Evolutionary conservation across 371 early-diverging fungal species (phyloP).

Genomic region (Mycotypha africana): DNA sequence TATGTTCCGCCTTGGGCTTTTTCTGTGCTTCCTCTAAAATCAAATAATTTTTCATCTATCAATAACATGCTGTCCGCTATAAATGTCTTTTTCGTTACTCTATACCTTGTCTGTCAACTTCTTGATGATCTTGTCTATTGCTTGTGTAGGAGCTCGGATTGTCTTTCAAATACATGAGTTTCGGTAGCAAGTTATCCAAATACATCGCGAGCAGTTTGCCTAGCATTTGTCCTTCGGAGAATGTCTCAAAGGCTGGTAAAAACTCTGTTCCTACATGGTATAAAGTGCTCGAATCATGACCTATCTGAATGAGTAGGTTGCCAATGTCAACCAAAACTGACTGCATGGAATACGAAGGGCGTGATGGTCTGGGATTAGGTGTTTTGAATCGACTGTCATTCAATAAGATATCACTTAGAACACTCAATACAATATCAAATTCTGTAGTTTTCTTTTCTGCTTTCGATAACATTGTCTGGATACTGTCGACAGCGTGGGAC

Average conservation of each 20-base stretch:
- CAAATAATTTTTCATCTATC: not conserved
- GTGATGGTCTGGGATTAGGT: conserved; percentile 47
- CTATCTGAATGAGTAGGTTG: conserved; percentile 23
- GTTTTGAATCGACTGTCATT: conserved; percentile 54
- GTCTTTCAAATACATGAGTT: conserved; percentile 23
- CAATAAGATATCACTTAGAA: conserved; percentile 44
- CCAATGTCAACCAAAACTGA: conserved; percentile 50
- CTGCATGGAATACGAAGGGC: conserved; percentile 52
- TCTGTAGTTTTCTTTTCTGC: conserved; percentile 15
- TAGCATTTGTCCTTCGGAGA: conserved; percentile 25
- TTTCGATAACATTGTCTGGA: not conserved
- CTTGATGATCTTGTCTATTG: not conserved
- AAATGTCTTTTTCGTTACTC: too few relatives aligned
- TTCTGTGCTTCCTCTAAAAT: not conserved
- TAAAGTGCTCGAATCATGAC: conserved; percentile 23
- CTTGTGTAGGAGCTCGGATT: conserved; percentile 4
- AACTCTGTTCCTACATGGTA: conserved; percentile 29
- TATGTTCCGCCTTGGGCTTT: too few relatives aligned
- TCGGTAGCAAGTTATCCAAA: conserved; percentile 36
- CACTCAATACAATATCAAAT: conserved; percentile 32
- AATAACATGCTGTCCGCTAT: too few relatives aligned
- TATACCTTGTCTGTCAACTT: too few relatives aligned
- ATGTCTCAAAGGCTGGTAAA: conserved; percentile 41
- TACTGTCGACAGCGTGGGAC: conserved; percentile 4
- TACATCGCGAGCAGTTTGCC: conserved; percentile 31